Evolutionary conservation across 73 alveolate species (phyloP).

Genomic region (Paramecium pentaurelia): DNA sequence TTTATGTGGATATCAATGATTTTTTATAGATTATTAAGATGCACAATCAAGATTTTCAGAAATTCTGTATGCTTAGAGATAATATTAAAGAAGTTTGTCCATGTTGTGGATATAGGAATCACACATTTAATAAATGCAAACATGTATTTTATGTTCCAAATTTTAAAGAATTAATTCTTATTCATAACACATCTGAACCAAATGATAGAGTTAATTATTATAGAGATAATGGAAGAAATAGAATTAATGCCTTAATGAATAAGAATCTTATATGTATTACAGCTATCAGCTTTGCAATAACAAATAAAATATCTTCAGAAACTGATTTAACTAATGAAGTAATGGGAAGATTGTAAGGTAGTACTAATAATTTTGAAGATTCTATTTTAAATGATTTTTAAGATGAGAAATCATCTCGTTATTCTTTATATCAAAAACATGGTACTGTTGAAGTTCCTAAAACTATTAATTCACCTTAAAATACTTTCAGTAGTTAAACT

Average conservation of each 20-base stretch:
- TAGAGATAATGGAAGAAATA: background rate
- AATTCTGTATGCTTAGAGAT: slow-evolving; percentile 8
- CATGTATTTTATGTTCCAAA: slow-evolving; percentile 26
- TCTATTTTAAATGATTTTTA: slow-evolving; percentile 17
- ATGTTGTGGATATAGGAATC: slow-evolving; percentile 34
- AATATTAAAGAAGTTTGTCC: background rate
- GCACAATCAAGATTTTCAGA: background rate
- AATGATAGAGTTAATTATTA: background rate
- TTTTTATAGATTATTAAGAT: background rate
- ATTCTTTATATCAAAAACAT: slow-evolving; percentile 9
- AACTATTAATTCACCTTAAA: background rate
- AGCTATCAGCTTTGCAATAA: background rate
- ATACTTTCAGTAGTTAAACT: background rate
- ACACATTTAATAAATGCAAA: background rate
- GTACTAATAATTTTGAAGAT: slow-evolving; percentile 12
- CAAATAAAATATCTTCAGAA: background rate
- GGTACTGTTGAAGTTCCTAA: background rate
- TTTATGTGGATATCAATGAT: background rate
- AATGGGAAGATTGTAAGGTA: slow-evolving; percentile 16
- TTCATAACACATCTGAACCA: background rate
- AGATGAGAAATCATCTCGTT: slow-evolving; percentile 35
- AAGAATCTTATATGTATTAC: background rate
- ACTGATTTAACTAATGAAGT: slow-evolving; percentile 23
- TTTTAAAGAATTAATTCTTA: background rate
- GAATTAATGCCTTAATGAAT: background rate